Evolutionary conservation across 2,329 filamentous ascomycete genomes (phyloP).

Genomic region (Colletotrichum simmondsii): DNA sequence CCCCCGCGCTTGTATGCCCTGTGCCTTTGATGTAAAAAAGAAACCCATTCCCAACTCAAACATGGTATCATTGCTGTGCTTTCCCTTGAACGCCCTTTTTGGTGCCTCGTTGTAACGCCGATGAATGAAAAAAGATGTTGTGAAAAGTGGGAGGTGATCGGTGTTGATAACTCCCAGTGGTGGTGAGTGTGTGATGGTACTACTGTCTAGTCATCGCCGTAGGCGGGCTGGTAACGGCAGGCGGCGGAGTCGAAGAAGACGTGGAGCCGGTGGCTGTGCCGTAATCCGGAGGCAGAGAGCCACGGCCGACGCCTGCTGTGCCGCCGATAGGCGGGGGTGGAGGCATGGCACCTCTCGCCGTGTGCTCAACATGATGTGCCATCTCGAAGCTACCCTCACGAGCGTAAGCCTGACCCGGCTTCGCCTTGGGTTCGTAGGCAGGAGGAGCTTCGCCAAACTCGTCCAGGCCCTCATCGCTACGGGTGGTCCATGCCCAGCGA

Average conservation of each 20-base stretch:
- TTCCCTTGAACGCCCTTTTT: constrained; percentile 11
- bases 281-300: constrained; percentile 28
- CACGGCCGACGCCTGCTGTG: not conserved
- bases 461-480: constrained; percentile 67
- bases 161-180: not conserved
- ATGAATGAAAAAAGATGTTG: not conserved
- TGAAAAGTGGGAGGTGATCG: not conserved
- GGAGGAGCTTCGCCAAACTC: constrained; percentile 74
- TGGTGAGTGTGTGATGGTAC: not conserved
- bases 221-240: constrained; percentile 18
- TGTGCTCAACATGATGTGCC: constrained; percentile 24
- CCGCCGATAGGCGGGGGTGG: constrained; percentile 9
- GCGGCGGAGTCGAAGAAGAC: constrained; percentile 17
- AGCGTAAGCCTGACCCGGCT: constrained; percentile 35
- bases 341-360: not conserved
- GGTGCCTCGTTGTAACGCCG: constrained; percentile 18
- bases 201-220: constrained; percentile 19
- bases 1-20: not conserved
- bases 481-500: constrained; percentile 38
- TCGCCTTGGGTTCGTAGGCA: constrained; percentile 59
- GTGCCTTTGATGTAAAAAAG: not conserved
- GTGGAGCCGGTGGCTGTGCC: constrained; percentile 22
- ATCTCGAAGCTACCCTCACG: constrained; percentile 30
- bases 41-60: constrained; percentile 10
- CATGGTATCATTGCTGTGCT: constrained; percentile 31